Evolutionary conservation across 2,329 filamentous ascomycete species (phyloP).

Genomic region (Huntiella savannae): DNA sequence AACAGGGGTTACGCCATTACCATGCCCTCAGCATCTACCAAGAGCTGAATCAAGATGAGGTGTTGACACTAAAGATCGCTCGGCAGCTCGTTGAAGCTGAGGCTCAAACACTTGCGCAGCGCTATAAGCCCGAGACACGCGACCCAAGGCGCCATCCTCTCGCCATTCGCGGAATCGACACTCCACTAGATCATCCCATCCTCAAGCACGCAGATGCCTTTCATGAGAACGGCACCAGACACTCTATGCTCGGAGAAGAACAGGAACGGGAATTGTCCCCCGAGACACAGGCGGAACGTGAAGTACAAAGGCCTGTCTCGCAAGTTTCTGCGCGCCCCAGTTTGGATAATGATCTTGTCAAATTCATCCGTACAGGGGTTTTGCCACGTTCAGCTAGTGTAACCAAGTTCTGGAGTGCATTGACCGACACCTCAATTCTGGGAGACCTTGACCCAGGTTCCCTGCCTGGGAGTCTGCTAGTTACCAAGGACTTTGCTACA

Average conservation of each 20-base stretch:
- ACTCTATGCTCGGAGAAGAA: conserved; percentile 36
- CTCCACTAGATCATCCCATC: not conserved
- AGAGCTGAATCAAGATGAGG: not conserved
- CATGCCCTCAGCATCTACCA: conserved; percentile 17
- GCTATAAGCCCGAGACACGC: conserved; percentile 27
- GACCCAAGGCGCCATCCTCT: too few species aligned
- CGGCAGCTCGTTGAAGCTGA: conserved; percentile 34
- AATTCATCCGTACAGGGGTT: conserved; percentile 22
- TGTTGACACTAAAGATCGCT: conserved; percentile 21
- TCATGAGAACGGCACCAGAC: not conserved
- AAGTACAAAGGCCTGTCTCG: conserved; percentile 24
- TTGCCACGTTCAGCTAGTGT: conserved; percentile 18
- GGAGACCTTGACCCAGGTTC: conserved; percentile 17
- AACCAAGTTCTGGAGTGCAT: conserved; percentile 25
- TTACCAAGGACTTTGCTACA: conserved; percentile 31
- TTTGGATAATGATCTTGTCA: conserved; percentile 18
- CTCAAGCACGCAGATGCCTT: conserved; percentile 1
- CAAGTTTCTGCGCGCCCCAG: too few species aligned
- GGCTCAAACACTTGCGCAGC: conserved; percentile 27
- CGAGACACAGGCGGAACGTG: conserved; percentile 40
- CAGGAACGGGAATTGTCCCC: conserved; percentile 49
- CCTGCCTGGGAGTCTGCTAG: conserved; percentile 24
- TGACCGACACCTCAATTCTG: conserved; percentile 24
- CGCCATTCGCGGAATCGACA: not conserved
- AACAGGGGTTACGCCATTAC: conserved; percentile 35